These are phyloP conservation scores for Cyclaneusma minus DNA, from an alignment of 2,329 filamentous ascomycete species.

Conservation along the genomic window DNA sequence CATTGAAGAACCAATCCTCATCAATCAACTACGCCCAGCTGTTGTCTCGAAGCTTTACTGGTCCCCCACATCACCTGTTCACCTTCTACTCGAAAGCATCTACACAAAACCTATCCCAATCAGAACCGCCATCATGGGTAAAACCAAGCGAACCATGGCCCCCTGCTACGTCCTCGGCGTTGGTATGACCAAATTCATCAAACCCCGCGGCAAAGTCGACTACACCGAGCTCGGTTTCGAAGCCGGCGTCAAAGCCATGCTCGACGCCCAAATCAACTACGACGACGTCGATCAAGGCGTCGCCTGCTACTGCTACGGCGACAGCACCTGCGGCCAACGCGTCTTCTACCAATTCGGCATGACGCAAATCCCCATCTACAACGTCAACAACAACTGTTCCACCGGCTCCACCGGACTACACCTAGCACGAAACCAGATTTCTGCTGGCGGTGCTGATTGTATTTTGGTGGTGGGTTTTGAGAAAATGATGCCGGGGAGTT, in stretches of 20 bases:
- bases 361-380: conserved; percentile 91
- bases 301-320: conserved; percentile 97
- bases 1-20: too few relatives aligned
- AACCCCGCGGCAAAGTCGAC: conserved; percentile 84
- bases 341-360: conserved; percentile 99
- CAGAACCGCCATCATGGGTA: conserved; percentile 1
- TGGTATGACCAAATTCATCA: conserved; percentile 99
- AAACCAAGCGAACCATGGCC: conserved; percentile 1
- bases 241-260: conserved; percentile 74
- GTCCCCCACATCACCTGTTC: too few relatives aligned
- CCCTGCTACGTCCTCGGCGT: conserved; percentile 83
- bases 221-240: conserved; percentile 92
- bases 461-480: conserved; percentile 90
- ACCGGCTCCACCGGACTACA: conserved; percentile 85
- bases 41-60: too few relatives aligned
- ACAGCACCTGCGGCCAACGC: conserved; percentile 86
- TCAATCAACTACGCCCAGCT: too few relatives aligned
- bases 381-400: conserved; percentile 97
- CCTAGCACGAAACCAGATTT: conserved; percentile 68
- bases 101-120: neutral
- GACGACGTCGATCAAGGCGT: conserved; percentile 91
- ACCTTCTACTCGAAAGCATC: too few relatives aligned
- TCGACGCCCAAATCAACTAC: conserved; percentile 81
- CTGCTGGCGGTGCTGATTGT: conserved; percentile 70
- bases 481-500: conserved; percentile 90